A percentile compares a stretch with the other conserved stretches of the same genome.
phyloP scores from a whole-genome alignment of 2,329 filamentous ascomycete genomes.

The Alternaria angustiovoidea region DNA sequence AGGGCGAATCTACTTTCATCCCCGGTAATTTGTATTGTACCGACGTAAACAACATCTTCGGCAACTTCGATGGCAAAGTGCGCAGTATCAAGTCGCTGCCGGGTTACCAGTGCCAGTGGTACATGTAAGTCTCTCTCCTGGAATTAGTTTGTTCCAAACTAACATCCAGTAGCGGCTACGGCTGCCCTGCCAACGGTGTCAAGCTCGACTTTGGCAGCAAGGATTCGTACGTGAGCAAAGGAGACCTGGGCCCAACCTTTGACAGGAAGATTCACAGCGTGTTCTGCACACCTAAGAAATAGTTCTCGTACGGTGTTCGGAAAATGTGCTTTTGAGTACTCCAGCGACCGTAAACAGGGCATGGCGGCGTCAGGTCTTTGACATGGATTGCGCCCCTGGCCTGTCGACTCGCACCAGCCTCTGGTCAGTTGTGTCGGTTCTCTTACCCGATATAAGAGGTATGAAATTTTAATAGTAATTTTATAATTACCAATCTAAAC shows the following conservation, averaged over 20 bases:
- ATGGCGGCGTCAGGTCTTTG: not conserved
- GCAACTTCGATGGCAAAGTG: conserved; percentile 24
- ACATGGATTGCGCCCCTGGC: not conserved
- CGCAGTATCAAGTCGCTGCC: conserved; percentile 24
- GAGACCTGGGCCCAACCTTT: not conserved
- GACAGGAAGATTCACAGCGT: not conserved
- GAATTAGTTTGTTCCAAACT: not conserved
- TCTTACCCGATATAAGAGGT: not conserved
- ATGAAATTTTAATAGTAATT: not conserved
- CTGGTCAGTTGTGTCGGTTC: not conserved
- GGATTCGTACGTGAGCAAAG: not conserved
- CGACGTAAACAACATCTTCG: conserved; percentile 29
- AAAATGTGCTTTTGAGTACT: not conserved
- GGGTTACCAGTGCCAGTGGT: conserved; percentile 30
- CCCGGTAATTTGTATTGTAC: conserved; percentile 22
- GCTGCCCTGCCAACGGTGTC: not conserved
- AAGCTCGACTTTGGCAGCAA: conserved; percentile 9
- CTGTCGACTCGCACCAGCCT: not conserved
- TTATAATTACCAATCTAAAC: not conserved
- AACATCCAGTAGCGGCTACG: conserved; percentile 1
- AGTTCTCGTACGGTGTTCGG: not conserved
- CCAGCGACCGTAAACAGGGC: too few relatives aligned
- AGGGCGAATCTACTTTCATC: conserved; percentile 17
- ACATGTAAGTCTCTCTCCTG: conserved; percentile 21
- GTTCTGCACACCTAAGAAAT: not conserved